Percentiles rank a stretch among this genome's conserved stretches.
Evolutionary conservation across 2,329 filamentous ascomycete species (phyloP).

Genomic region (Claviceps quebecensis): DNA sequence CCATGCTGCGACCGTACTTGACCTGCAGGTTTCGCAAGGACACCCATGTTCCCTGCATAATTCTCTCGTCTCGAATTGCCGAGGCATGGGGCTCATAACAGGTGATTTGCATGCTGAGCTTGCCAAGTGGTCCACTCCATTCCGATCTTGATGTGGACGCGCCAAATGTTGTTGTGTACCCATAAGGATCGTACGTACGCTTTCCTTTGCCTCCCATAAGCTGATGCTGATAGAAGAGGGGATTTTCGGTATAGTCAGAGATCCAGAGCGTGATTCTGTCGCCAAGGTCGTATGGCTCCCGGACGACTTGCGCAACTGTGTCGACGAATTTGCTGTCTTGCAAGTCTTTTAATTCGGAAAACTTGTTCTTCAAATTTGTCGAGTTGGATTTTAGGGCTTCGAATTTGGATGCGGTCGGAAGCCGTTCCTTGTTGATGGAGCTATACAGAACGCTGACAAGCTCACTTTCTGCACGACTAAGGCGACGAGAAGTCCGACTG

Average conservation of each 20-base stretch:
- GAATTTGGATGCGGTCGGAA: slow-evolving; percentile 33
- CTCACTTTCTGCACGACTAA: slow-evolving; percentile 17
- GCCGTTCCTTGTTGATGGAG: slow-evolving; percentile 24
- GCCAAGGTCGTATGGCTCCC: slow-evolving; percentile 26
- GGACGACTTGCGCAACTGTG: slow-evolving; percentile 57
- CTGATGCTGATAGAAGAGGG: slow-evolving; percentile 39
- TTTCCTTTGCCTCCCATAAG: slow-evolving; percentile 20
- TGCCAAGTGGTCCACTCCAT: slow-evolving; percentile 68
- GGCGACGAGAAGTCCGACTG: slow-evolving; percentile 10
- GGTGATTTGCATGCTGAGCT: slow-evolving; percentile 55
- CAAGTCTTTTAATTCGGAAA: slow-evolving; percentile 51
- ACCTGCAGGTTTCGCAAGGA: slow-evolving; percentile 59
- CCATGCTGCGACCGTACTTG: slow-evolving; percentile 36
- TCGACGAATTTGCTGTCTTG: slow-evolving; percentile 45
- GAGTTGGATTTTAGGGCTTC: slow-evolving; percentile 23
- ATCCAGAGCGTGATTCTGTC: slow-evolving; percentile 53
- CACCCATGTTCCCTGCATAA: slow-evolving; percentile 49
- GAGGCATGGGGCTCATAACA: slow-evolving; percentile 54
- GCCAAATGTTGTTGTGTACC: slow-evolving; percentile 30
- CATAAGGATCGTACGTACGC: slow-evolving; percentile 37
- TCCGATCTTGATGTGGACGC: slow-evolving; percentile 12
- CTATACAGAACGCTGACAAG: slow-evolving; percentile 37
- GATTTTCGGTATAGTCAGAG: slow-evolving; percentile 70
- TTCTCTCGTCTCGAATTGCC: slow-evolving; percentile 34
- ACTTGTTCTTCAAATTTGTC: slow-evolving; percentile 38